These are phyloP conservation scores for Penicillium samsonianum DNA, from an alignment of 495 filamentous ascomycete species.

Conservation along the genomic window DNA sequence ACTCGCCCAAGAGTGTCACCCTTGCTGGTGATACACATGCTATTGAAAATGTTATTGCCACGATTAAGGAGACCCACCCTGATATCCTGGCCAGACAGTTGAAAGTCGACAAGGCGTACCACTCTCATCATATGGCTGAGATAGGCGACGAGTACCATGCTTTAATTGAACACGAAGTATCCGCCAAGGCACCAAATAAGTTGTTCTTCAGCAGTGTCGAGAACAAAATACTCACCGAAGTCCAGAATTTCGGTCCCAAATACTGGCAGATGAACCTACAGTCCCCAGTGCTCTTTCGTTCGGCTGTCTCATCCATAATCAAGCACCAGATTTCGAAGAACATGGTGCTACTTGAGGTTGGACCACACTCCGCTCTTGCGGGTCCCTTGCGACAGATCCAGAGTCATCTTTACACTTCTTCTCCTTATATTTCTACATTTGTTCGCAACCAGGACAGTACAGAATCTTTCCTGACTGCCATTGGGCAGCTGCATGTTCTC, in stretches of 20 bases:
- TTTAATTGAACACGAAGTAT: constrained; percentile 21
- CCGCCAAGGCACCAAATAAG: background rate
- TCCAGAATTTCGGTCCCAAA: constrained; percentile 30
- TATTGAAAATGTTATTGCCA: constrained; percentile 45
- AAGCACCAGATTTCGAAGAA: constrained; percentile 28
- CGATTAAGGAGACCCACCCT: constrained; percentile 29
- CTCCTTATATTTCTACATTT: background rate
- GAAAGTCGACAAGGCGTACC: constrained; percentile 51
- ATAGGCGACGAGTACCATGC: constrained; percentile 13
- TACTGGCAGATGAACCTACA: constrained; percentile 48
- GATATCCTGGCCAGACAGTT: constrained; percentile 52
- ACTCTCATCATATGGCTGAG: constrained; percentile 20
- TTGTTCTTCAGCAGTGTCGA: constrained; percentile 38
- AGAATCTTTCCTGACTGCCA: constrained; percentile 5
- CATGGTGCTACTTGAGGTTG: constrained; percentile 44
- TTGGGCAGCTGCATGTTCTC: constrained; percentile 2
- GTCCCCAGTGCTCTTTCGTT: constrained; percentile 40
- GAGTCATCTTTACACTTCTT: constrained; percentile 3
- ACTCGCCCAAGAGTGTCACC: constrained; percentile 31
- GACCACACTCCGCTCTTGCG: constrained; percentile 45
- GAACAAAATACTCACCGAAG: constrained; percentile 16
- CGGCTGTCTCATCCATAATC: constrained; percentile 30
- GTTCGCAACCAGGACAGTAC: background rate
- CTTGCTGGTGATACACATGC: constrained; percentile 33
- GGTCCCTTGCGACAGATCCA: constrained; percentile 39